Evolutionary conservation across 805 yeast species (phyloP), one percentile per base, ranked within the genome.

Genomic region (Candida insectorum): DNA sequence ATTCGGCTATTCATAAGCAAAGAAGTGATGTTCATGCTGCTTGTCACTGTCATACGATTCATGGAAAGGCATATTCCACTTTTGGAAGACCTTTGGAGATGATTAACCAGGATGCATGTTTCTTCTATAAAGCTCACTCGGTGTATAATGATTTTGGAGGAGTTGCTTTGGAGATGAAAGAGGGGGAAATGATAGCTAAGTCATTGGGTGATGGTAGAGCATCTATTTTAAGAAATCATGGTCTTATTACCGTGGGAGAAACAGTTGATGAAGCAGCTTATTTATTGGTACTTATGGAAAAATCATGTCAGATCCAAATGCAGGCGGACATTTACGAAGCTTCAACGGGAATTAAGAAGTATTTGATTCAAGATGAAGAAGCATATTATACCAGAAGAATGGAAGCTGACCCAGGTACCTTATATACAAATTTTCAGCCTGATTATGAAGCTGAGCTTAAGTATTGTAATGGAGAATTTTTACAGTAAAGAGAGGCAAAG

Each of bases 71-170:
- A 4, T 64, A 46, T 41, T 49, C 60, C n/a, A 53, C 63, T 1
- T 53, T 61, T 26, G 69, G 65, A 7, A 51, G 53, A 37, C 53
- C 53, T 22, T 62, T 85, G 43, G 88, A 83, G 40, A 85, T 85
- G 93, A 50, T 85, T 40, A 82, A 79, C 59, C 94, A 85, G 62
- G 94, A 85, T 48, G 82, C 67, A 3, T 81, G 88, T 52, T 60
- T 68, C 8, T 75, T 85, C 45, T 80, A 80, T 65, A 73, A 79
- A 18, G 60, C 63, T 31, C 91, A 83, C 43, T 56, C 79, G 2
- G 88, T 84, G 4, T 82, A 81, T 56, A 37, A 51, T 13, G 73
- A 76, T 50, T 84, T 83, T 55, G 93, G 91, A 19, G 94, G 94
- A 24, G 85, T 85, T 35, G 94, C 86, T 0, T 24, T 59, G 9